A percentile compares a stretch with the other conserved stretches of the same genome.
These are phyloP conservation scores for Phenoliferia sp. DNA, from an alignment of 1,284 basidiomycete species.

Conservation along the genomic window DNA sequence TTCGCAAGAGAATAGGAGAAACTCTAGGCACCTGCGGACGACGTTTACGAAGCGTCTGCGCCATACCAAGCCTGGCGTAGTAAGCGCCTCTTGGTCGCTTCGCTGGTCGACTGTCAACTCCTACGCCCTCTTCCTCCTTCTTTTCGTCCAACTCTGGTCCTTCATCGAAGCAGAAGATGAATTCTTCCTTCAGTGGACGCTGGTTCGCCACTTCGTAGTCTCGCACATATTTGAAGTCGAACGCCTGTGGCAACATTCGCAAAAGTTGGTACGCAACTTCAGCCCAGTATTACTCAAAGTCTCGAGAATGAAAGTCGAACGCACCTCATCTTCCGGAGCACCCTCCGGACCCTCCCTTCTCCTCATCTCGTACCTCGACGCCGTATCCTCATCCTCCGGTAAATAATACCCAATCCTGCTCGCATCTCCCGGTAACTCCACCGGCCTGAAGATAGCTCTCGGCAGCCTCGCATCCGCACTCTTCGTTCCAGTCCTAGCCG, in stretches of 20 bases:
- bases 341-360: conserved; percentile 13
- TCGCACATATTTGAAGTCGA: conserved; percentile 26
- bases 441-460: conserved; percentile 77
- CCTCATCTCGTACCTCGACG: conserved; percentile 44
- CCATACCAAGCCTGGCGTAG: conserved; percentile 13
- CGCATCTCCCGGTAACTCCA: conserved; percentile 69
- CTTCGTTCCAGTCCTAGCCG: conserved; percentile 43
- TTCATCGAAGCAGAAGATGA: conserved; percentile 21
- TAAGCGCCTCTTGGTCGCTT: conserved; percentile 26
- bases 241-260: conserved; percentile 9
- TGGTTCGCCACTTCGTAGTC: conserved; percentile 25
- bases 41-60: conserved; percentile 23
- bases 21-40: conserved; percentile 26
- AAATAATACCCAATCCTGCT: conserved; percentile 86
- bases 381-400: conserved; percentile 68
- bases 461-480: conserved; percentile 69
- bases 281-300: background rate
- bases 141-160: conserved; percentile 9
- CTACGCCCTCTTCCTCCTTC: conserved; percentile 14
- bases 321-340: conserved; percentile 13
- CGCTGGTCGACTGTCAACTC: conserved; percentile 3
- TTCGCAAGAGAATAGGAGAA: background rate
- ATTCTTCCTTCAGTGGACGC: conserved; percentile 20
- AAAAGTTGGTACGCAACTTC: no score
- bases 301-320: no score